These are phyloP conservation scores for Diophrys sp. DNA, from an alignment of 73 alveolate species.

Conservation along the genomic window DNA sequence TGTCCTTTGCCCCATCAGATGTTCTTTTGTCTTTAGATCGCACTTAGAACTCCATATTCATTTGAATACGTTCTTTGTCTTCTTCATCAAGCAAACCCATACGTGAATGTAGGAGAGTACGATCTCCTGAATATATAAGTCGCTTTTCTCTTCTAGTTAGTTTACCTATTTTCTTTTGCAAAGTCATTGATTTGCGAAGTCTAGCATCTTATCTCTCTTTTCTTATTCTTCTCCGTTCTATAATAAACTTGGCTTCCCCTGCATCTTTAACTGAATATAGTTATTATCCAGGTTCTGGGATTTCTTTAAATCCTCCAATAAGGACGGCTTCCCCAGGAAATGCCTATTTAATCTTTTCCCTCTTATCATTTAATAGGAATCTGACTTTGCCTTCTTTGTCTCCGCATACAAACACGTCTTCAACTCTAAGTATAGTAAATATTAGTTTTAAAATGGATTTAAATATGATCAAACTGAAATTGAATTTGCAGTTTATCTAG, in stretches of 20 bases:
- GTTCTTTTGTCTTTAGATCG: conserved; percentile 32
- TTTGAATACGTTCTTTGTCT: conserved; percentile 11
- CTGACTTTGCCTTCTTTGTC: conserved; percentile 70
- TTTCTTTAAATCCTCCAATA: conserved; percentile 72
- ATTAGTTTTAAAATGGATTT: no score
- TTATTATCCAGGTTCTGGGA: conserved; percentile 76
- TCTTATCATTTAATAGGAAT: conserved; percentile 63
- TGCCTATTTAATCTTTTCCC: conserved; percentile 51
- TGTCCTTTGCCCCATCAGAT: conserved; percentile 17
- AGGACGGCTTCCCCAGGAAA: conserved; percentile 80
- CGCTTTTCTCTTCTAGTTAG: conserved; percentile 35
- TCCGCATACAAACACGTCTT: conserved; percentile 77
- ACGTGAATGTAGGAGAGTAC: conserved; percentile 15
- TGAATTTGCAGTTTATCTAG: no score
- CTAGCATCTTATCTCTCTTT: conserved; percentile 15
- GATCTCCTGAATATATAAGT: conserved; percentile 43
- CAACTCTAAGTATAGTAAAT: conserved; percentile 56
- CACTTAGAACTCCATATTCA: conserved; percentile 20
- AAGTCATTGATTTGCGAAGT: background rate
- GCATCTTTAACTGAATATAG: conserved; percentile 45
- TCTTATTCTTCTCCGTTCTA: conserved; percentile 10
- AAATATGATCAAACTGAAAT: no score
- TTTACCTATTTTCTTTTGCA: conserved; percentile 39
- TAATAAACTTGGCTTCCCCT: conserved; percentile 57
- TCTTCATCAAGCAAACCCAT: conserved; percentile 38